Base-by-base conservation (phyloP, 176 grass and related monocot genomes). In the Triticum turgidum region DNA sequence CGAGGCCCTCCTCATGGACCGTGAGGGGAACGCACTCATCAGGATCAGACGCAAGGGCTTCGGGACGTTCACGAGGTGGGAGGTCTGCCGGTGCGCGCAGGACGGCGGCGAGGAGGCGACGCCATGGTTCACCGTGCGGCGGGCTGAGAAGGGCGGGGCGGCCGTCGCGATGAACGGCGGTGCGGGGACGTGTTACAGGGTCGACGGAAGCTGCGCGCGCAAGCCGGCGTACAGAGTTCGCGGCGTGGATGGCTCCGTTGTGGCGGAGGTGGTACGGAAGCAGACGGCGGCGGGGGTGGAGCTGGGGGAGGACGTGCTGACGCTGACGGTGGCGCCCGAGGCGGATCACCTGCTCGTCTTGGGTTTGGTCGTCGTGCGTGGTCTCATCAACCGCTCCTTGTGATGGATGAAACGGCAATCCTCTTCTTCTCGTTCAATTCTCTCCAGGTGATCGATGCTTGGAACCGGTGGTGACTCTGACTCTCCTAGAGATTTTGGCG, bases 1-100 rank as follows among this genome's bases (percentile, higher is more conserved):
- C 11, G 89, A 89, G 69, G 91, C 72, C 5, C 92, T 87, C 81
- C 76, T 98, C 72, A 98, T 98, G 93, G 89, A 98, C 89, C 17
- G 63, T 49, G 45, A 65, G 2, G 96, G 96, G 38, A 81, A 78
- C 15, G 67, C 85, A 5, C 82, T 93, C 80, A 22, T 92, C 80
- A 76, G 54, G 54, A 93, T 95, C 78, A 76, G 80, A 14, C 77
- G 84, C 7, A 98, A 88, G 83, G 90, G 85, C 76, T 69, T 87
- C 9, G 51, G 85, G 3, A 1, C 84, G 81, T 62, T 87, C 61
- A 87, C 6, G 29, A 62, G 85, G 61, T 91, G 89, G 89, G 81
- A 84, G 17, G 81, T 77, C 5, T 24, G 30, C 69, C 80, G 74
- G 45, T 73, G 33, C 20, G 9, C 44, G 3, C 44, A 18, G 4